These are phyloP conservation scores for Chaetomiaceae sp. DNA, from an alignment of 2,329 filamentous ascomycete genomes.

Conservation along the genomic window DNA sequence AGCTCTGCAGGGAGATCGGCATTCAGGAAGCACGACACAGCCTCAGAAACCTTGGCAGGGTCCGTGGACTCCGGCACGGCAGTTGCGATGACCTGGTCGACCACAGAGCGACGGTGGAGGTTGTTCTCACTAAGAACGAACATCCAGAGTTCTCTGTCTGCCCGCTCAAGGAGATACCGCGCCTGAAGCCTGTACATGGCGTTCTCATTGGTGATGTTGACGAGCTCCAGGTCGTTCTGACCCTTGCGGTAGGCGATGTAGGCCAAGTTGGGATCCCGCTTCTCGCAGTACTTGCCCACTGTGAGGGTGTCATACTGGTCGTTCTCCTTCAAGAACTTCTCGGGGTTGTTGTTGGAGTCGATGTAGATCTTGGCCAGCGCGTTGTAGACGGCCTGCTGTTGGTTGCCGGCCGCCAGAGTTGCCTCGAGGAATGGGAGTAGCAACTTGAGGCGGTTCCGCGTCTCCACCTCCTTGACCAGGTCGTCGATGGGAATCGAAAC, in stretches of 20 bases:
- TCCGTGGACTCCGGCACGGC: conserved; percentile 90
- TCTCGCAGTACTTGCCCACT: conserved; percentile 98
- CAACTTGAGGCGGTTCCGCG: conserved; percentile 89
- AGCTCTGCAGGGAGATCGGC: conserved; percentile 88
- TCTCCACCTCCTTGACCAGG: conserved; percentile 90
- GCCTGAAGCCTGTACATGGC: conserved; percentile 99
- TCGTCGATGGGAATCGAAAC: conserved; percentile 87
- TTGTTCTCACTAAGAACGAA: conserved; percentile 97
- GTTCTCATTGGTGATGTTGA: conserved; percentile 98
- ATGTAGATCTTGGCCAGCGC: conserved; percentile 99
- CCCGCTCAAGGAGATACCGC: conserved; percentile 85
- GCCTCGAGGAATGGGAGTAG: conserved; percentile 93
- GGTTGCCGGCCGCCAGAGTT: conserved; percentile 81
- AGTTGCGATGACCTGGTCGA: conserved; percentile 94
- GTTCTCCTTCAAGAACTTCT: conserved; percentile 96
- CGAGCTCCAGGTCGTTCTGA: conserved; percentile 92
- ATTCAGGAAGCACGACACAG: conserved; percentile 86
- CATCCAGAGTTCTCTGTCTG: conserved; percentile 83
- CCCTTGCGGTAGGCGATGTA: conserved; percentile 96
- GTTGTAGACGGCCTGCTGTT: conserved; percentile 95
- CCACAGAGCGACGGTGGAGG: conserved; percentile 83
- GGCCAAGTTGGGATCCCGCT: conserved; percentile 91
- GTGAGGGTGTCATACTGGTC: conserved; percentile 88
- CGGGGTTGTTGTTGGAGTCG: conserved; percentile 95
- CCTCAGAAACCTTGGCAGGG: conserved; percentile 89